These are phyloP conservation scores for Austroboletus festivus DNA, from an alignment of 768 basidiomycete species.

Conservation along the genomic window DNA sequence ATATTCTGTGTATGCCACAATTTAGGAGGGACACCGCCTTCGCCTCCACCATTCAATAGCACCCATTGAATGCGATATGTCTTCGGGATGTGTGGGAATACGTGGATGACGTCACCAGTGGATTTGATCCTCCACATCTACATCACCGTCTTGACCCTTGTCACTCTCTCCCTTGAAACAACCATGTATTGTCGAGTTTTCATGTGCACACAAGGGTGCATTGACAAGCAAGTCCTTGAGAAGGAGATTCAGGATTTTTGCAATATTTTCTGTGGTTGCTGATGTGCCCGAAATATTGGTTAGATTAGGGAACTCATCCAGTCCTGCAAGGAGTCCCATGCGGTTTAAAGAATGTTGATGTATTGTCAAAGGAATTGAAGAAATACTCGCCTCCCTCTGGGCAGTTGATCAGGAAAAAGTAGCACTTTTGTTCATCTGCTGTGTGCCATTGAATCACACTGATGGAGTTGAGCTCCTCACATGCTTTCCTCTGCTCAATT, in stretches of 20 bases:
- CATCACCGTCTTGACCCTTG: not conserved
- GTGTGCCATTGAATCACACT: conserved; percentile 80
- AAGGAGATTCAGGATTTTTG: conserved; percentile 35
- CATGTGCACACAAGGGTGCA: conserved; percentile 9
- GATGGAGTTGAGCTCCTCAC: conserved; percentile 83
- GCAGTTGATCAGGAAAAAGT: conserved; percentile 75
- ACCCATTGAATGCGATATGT: conserved; percentile 79
- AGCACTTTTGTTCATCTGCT: conserved; percentile 39
- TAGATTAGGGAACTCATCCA: conserved; percentile 82
- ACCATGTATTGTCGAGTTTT: too few species aligned
- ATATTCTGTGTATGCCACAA: too few species aligned
- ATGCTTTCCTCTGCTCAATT: conserved; percentile 74
- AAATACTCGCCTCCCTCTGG: conserved; percentile 70
- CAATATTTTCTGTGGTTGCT: conserved; percentile 34
- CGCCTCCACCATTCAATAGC: conserved; percentile 53
- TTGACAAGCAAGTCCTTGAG: conserved; percentile 39
- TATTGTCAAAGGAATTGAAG: not conserved
- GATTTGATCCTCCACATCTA: conserved; percentile 33
- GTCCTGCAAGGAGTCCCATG: conserved; percentile 82
- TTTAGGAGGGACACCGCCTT: conserved; percentile 37
- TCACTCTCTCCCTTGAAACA: too few species aligned
- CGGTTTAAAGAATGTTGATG: not conserved
- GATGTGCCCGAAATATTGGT: conserved; percentile 56
- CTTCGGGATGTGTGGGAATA: conserved; percentile 90
- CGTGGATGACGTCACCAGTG: conserved; percentile 68